Evolutionary conservation across 495 filamentous ascomycete genomes (phyloP), one percentile per base, ranked within the genome.

Genomic region (Aspergillus kassunensis): DNA sequence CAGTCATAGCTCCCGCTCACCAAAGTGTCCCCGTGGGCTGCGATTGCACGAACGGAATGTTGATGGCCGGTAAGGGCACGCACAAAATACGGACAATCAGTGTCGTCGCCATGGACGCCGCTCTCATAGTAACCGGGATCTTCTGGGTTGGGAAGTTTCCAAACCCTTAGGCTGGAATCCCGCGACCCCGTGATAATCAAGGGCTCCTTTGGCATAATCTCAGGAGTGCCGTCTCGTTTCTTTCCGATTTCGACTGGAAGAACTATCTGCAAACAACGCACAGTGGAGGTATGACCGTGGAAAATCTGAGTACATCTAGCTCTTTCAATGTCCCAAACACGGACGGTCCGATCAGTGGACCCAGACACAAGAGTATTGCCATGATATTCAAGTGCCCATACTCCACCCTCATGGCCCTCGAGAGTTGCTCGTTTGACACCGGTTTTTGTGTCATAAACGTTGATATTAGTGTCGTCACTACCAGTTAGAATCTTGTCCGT

Each of bases 1-100:
- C 82, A 91, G 66, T 99, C 93, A 66, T 99, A 99, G 64, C 92
- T 97, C 7, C 93, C 93, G 58, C 91, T 96, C n/a, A 97, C 89
- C n/a, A 99, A 78, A 6, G 90, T 97, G 58, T 99, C 93, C 2
- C 85, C 90, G 59, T 97, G 85, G 8, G 95, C 95, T 42, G 95
- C 93, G 57, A 99, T 99, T 11, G 93, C 93, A 39, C 93, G 88
- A n/a, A 99, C 93, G 2, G 95, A 97, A 65, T 97, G 91, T 40
- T 79, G 80, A 63, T 99, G 93, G 1, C 95, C 95, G 15, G 82
- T 73, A 11, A 99, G 79, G 2, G 85, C 85, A 41, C 95, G 89
- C 46, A 97, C 80, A 68, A 96, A 97, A 64, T 95, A 97, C 0
- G 91, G 91, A 59, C 92, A 96, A 57, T 95, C 89, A 19, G 81